A percentile compares a stretch with the other conserved stretches of the same genome.
Evolutionary conservation across 2,329 filamentous ascomycete species (phyloP).

Genomic region (Teratosphaeria zuluensis): DNA sequence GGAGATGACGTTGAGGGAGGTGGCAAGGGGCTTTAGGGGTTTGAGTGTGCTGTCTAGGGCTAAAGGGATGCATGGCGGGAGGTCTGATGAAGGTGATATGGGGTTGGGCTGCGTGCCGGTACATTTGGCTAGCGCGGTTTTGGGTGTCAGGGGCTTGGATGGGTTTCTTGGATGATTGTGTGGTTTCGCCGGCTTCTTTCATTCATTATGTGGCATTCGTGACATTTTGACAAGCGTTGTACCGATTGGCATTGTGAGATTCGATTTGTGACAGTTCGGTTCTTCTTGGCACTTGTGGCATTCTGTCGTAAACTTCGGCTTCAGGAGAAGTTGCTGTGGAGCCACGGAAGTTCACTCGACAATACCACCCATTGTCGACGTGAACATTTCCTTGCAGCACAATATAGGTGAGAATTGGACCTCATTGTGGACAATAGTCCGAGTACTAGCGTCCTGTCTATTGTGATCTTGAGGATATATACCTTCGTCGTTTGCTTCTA

Average conservation of each 20-base stretch:
- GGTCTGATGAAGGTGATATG: slow-evolving; percentile 27
- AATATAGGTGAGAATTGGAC: neutral
- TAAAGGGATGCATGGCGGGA: slow-evolving; percentile 49
- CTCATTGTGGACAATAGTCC: neutral
- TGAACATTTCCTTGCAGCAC: neutral
- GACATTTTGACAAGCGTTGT: neutral
- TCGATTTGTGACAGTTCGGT: neutral
- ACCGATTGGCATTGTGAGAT: neutral
- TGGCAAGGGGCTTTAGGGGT: slow-evolving; percentile 58
- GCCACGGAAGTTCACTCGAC: neutral
- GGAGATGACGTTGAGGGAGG: slow-evolving; percentile 60
- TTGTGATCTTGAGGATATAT: neutral
- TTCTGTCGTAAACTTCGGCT: neutral
- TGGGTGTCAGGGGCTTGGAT: slow-evolving; percentile 53
- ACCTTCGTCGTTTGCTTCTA: neutral
- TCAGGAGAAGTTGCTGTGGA: neutral
- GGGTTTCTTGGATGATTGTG: slow-evolving; percentile 6
- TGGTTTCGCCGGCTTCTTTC: too few species aligned
- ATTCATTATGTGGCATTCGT: too few species aligned
- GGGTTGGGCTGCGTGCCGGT: slow-evolving; percentile 54
- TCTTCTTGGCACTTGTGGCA: neutral
- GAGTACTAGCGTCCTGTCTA: neutral
- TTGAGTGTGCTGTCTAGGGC: slow-evolving; percentile 60
- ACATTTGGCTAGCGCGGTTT: slow-evolving; percentile 65
- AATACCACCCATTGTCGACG: neutral